Evolutionary conservation across 176 grass and related monocot species (phyloP), one percentile per base, ranked within the genome.

Genomic region (Oryza nivara): DNA sequence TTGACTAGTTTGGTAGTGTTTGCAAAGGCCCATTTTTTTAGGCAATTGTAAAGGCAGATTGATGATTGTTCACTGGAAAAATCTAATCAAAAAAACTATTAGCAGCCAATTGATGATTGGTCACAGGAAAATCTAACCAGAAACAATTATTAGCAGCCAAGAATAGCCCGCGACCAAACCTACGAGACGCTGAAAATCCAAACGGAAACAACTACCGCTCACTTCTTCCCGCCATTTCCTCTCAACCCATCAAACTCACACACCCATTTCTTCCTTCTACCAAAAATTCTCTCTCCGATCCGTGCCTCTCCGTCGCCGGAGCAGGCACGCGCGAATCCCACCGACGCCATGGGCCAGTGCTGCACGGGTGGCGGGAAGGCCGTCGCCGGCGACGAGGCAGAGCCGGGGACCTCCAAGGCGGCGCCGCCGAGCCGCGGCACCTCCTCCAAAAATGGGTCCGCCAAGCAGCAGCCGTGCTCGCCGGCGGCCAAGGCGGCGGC

Each of bases 321-420:
- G 87, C 76, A 44, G 76, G 76, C 81, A 68, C 20, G 23, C 75
- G 14, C 72, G 84, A 84, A 56, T 71, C 81, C 85, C 35, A 26
- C 82, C 80, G 25, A 70, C 69, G 70, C 84, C 83, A 94, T 91
- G 89, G 90, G 89, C 65, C 89, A 91, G 4, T 94, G 93, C 80
- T 95, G 90, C 83, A 71, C 93, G 54, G 84, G 69, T 67, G 67
- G 61, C 38, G 65, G 63, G 5, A 23, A 44, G 34, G 73, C 48
- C 41, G 70, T 17, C 75, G 22, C 30, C 48, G 54, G 3, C n/a
- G 80, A 65, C 52, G 30, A 74, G 32, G 36, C 45, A 4, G 70
- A 14, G 25, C 45, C 60, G n/a, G 2, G 26, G 6, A 2, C 49
- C 1, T 13, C 72, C 2, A 72, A 32, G 32, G 51, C 20, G 20